Base-by-base conservation (phyloP, 2,329 filamentous ascomycete genomes). In the Aspergillus jensenii region DNA sequence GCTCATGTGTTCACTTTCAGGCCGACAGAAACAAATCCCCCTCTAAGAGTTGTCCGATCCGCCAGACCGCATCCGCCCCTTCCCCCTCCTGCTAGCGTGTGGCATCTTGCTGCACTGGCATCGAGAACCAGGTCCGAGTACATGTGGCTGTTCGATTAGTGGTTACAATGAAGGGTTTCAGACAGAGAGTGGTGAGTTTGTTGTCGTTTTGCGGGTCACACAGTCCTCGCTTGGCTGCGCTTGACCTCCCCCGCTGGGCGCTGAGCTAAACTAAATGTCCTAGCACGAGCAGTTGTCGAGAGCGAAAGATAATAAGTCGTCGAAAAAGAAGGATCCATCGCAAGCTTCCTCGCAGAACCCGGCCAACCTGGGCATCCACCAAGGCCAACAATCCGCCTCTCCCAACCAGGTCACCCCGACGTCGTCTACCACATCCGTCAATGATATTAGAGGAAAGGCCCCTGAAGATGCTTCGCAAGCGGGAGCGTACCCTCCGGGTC, bases 151-250 rank as follows among this genome's bases (percentile, higher is more conserved):
- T 64, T 63, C 65, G 61, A 62, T 63, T 66, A 67, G 60, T 60
- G 58, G 78, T 77, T 78, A 90, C 84, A 79, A 97, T 98, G 93
- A 97, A 96, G 83, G 90, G 91, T 77, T 96, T 98, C 79, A 90
- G 92, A 80, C 91, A 96, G 84, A 91, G 90, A 89, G 92, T 97
- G 84, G 92, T 96, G 87, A 84, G 90, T 87, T 65, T 60, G 53
- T 52, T 53, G 35, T 31, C 27, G 9, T 31, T 31, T 33, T 47
- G 45, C 45, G 25, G 45, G 45, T 19, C 45, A 25, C 25, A 50
- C 14, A 39, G 40, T 48, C 59, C 35, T 62, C 62, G 60, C 59
- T 53, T 61, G 63, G 31, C 47, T 46, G 41, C 43, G 35, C 63
- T 65, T 66, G 67, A 64, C 60, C 58, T 67, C 69, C 69, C 9